Evolutionary conservation across 768 basidiomycete species (phyloP).

Genomic region (Phaffia australis): DNA sequence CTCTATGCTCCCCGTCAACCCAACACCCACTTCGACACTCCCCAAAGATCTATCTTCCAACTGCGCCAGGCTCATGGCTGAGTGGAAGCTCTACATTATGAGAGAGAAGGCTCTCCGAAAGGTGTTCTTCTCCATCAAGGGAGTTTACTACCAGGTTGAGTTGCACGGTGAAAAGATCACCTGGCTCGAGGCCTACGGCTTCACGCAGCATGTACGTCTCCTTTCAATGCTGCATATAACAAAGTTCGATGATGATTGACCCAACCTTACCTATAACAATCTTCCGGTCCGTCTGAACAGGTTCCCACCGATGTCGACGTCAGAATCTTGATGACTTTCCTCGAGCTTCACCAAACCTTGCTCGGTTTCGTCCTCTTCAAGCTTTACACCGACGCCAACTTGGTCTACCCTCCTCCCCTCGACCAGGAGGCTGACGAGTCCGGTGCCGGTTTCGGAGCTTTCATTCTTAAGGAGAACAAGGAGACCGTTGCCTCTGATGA

Average conservation of each 20-base stretch:
- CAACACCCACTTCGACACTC: slow-evolving; percentile 51
- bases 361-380: slow-evolving; percentile 95
- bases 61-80: slow-evolving; percentile 75
- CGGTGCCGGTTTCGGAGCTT: slow-evolving; percentile 78
- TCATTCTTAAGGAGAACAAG: slow-evolving; percentile 50
- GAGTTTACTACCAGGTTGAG: slow-evolving; percentile 94
- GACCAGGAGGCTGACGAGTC: slow-evolving; percentile 74
- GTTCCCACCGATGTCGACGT: slow-evolving; percentile 92
- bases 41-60: slow-evolving; percentile 77
- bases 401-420: slow-evolving; percentile 89
- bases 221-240: neutral
- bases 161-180: slow-evolving; percentile 72
- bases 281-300: slow-evolving; percentile 42
- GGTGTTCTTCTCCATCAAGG: slow-evolving; percentile 92
- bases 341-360: slow-evolving; percentile 94
- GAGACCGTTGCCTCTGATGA: slow-evolving; percentile 37
- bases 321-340: slow-evolving; percentile 93
- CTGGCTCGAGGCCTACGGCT: slow-evolving; percentile 96
- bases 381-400: slow-evolving; percentile 84
- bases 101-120: slow-evolving; percentile 73
- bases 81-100: slow-evolving; percentile 96
- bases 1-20: slow-evolving; percentile 64
- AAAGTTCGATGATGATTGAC: neutral
- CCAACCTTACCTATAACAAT: neutral
- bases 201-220: slow-evolving; percentile 75